Conservation (phyloP, 2,329 filamentous ascomycete genomes). For the Paramyrothecium sp. region DNA sequence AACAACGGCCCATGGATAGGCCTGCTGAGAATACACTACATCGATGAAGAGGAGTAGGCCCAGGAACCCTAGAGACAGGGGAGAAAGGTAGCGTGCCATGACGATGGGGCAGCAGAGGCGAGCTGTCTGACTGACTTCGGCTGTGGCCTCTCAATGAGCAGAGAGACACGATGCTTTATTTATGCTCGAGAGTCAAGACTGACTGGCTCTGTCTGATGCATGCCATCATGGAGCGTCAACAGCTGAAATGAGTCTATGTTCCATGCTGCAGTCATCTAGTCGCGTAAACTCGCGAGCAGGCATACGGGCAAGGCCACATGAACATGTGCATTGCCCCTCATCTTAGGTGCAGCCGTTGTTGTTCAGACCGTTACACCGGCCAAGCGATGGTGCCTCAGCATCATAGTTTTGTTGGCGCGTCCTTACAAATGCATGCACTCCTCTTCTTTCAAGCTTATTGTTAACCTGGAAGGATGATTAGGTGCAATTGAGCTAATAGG, state of each 20-base stretch:
- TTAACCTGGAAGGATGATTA: neutral
- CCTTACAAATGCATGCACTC: neutral
- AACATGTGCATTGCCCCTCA: neutral
- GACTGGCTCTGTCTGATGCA: neutral
- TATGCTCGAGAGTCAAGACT: neutral
- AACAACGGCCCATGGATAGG: neutral
- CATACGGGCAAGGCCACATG: neutral
- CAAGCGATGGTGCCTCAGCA: neutral
- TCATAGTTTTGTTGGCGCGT: neutral
- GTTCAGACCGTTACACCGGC: neutral
- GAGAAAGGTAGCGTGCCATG: neutral
- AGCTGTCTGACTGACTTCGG: too few relatives aligned
- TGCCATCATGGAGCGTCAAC: neutral
- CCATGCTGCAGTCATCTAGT: neutral
- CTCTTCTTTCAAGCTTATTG: neutral
- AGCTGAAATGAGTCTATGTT: neutral
- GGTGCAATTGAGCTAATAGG: neutral
- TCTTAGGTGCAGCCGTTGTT: neutral
- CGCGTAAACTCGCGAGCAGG: neutral
- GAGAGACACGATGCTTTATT: neutral
- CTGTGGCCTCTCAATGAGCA: too few relatives aligned
- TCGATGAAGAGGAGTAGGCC: neutral
- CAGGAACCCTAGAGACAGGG: neutral
- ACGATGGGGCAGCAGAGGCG: too few relatives aligned
- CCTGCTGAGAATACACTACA: neutral